Percentiles rank a stretch among this genome's conserved stretches.
Evolutionary conservation across 495 filamentous ascomycete species (phyloP).

Genomic region (Pyronema omphalodes): DNA sequence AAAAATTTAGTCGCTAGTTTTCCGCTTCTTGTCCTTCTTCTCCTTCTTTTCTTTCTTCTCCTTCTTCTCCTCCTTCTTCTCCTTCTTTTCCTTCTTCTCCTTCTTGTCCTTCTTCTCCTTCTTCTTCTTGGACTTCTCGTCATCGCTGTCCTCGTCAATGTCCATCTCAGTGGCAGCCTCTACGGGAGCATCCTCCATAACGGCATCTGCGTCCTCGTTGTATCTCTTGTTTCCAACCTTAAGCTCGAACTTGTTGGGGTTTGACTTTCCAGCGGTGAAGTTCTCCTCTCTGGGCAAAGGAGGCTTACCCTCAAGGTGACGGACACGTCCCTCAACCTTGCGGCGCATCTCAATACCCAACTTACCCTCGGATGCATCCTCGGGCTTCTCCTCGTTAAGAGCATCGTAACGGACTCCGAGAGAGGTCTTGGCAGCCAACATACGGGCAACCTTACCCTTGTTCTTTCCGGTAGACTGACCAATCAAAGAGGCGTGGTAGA

Average conservation of each 20-base stretch:
- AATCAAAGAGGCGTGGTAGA: conserved; percentile 93
- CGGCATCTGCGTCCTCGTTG: conserved; percentile 81
- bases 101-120: conserved; percentile 25
- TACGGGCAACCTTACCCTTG: conserved; percentile 97
- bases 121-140: conserved; percentile 30
- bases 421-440: conserved; percentile 82
- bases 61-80: conserved; percentile 26
- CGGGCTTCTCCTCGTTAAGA: conserved; percentile 76
- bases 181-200: conserved; percentile 46
- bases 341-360: conserved; percentile 55
- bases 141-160: conserved; percentile 30
- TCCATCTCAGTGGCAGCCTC: conserved; percentile 31
- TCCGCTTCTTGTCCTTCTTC: conserved; percentile 31
- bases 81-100: conserved; percentile 27
- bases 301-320: conserved; percentile 81
- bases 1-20: not conserved
- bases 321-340: conserved; percentile 70
- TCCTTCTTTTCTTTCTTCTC: conserved; percentile 38
- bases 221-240: conserved; percentile 53
- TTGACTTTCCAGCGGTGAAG: conserved; percentile 54
- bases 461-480: conserved; percentile 93
- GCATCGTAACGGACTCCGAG: conserved; percentile 87
- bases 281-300: conserved; percentile 33
- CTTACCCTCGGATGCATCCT: conserved; percentile 37
- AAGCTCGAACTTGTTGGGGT: conserved; percentile 47